Evolutionary conservation across 805 yeast genomes (phyloP).

Genomic region (Wickerhamiella parazyma): DNA sequence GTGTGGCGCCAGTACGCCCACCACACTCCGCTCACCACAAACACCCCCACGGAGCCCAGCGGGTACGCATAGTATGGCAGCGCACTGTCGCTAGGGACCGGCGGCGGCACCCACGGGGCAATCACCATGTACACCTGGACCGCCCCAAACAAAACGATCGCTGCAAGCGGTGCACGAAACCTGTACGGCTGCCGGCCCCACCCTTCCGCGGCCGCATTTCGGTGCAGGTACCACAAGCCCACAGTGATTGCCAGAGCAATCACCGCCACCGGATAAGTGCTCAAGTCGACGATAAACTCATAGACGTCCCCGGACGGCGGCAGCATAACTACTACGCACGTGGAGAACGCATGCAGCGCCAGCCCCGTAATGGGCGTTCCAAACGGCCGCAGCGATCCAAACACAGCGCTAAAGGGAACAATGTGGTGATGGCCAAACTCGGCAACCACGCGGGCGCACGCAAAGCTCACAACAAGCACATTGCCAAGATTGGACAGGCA

Average conservation of each 20-base stretch:
- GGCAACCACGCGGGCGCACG: conserved; percentile 45
- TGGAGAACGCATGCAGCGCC: conserved; percentile 41
- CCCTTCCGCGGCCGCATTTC: conserved; percentile 26
- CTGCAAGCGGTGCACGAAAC: conserved; percentile 23
- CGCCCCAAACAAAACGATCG: conserved; percentile 29
- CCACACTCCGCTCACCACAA: conserved; percentile 32
- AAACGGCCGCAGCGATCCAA: conserved; percentile 31
- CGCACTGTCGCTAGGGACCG: conserved; percentile 22
- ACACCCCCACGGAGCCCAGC: conserved; percentile 36
- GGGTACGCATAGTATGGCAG: conserved; percentile 51
- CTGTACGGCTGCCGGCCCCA: conserved; percentile 29
- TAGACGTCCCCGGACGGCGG: conserved; percentile 56
- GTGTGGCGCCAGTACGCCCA: conserved; percentile 27
- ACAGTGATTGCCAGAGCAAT: conserved; percentile 38
- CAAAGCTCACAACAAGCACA: conserved; percentile 49
- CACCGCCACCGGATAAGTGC: conserved; percentile 53
- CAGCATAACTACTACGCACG: conserved; percentile 37
- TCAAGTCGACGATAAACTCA: conserved; percentile 47
- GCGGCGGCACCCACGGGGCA: conserved; percentile 46
- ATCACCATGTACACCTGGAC: conserved; percentile 39
- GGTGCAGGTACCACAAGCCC: conserved; percentile 42
- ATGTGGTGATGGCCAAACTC: conserved; percentile 39
- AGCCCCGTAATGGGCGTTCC: conserved; percentile 33
- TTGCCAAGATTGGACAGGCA: conserved; percentile 52
- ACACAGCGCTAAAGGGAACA: conserved; percentile 37